A percentile compares a stretch with the other conserved stretches of the same genome.
Conservation (phyloP, 2,329 filamentous ascomycete genomes). For the Colletotrichum gloeosporioides region DNA sequence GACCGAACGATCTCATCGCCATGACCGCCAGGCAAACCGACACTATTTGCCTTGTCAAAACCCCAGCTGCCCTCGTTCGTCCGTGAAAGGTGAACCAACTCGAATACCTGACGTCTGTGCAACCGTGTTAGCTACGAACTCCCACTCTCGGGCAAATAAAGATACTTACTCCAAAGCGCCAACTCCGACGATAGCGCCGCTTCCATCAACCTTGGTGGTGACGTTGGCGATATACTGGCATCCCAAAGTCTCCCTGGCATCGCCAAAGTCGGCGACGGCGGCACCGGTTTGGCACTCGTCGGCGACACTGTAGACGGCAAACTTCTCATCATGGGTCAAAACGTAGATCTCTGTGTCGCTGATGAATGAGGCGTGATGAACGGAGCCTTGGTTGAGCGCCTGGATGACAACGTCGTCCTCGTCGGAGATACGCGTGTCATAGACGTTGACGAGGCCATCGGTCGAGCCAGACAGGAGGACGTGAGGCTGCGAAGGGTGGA, state of each 20-base stretch:
- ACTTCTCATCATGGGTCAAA: slow-evolving; percentile 78
- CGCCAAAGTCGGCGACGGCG: slow-evolving; percentile 66
- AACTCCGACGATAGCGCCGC: slow-evolving; percentile 65
- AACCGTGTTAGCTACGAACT: neutral
- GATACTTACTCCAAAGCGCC: slow-evolving; percentile 69
- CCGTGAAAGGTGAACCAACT: slow-evolving; percentile 64
- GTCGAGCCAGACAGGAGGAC: slow-evolving; percentile 79
- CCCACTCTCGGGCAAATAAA: neutral
- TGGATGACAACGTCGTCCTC: slow-evolving; percentile 81
- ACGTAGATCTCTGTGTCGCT: slow-evolving; percentile 70
- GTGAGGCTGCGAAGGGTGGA: slow-evolving; percentile 64
- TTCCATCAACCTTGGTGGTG: slow-evolving; percentile 61
- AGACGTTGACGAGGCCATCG: slow-evolving; percentile 80
- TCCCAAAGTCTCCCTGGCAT: slow-evolving; percentile 67
- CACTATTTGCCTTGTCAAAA: slow-evolving; percentile 59
- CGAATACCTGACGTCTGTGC: slow-evolving; percentile 59
- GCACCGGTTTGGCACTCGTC: slow-evolving; percentile 67
- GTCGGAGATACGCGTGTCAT: slow-evolving; percentile 71
- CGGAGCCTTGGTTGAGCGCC: slow-evolving; percentile 77
- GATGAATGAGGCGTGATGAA: slow-evolving; percentile 78
- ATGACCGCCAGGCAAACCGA: slow-evolving; percentile 67
- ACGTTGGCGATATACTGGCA: slow-evolving; percentile 80
- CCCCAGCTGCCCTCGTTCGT: slow-evolving; percentile 52
- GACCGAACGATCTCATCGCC: slow-evolving; percentile 67
- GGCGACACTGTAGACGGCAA: slow-evolving; percentile 74